Evolutionary conservation across 495 filamentous ascomycete species (phyloP), one percentile per base, ranked within the genome.

Genomic region (Penicillium simplicissimum): DNA sequence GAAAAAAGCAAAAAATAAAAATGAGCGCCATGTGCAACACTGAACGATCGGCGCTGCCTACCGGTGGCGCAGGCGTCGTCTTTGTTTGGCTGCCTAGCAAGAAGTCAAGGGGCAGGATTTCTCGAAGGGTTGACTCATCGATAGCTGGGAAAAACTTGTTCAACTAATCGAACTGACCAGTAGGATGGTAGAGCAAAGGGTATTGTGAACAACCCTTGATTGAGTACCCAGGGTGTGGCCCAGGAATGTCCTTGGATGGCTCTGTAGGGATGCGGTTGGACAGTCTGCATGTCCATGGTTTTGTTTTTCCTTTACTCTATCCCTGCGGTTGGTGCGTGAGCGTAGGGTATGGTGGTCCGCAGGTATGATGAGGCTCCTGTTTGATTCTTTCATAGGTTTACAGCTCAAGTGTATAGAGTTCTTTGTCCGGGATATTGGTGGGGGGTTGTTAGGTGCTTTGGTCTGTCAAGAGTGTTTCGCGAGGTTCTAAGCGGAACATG

Each of bases 251-350:
- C 53, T 52, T 42, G 52, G 51, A 53, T 14, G 5, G 60, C 53
- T 51, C 67, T 49, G 67, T 61, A 70, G 68, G 68, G 68, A 70
- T 52, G 52, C n/a, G 58, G 36, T 47, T 48, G 55, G 51, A 59
- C 45, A 31, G 47, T 58, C 49, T 43, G 45, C 45, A 25, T 25
- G 15, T 31, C 6, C 45, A 49, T 49, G 45, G 23, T 55, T 8
- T 43, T 53, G 17, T 38, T 58, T 52, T 57, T 65, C n/a, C 54
- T 54, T 58, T 61, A 65, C 40, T 63, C 59, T 49, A 71, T 66
- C 66, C 68, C 68, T 71, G 61, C 54, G 37, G 51, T 67, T 65
- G 65, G 68, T 70, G 68, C 68, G 68, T 70, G 68, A 70, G 43
- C 68, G 48, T 68, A 70, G 49, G 47, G 6, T 17, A 58, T 57